Evolutionary conservation across 169 alveolate species (phyloP).

Genomic region (Plasmodium ovale): DNA sequence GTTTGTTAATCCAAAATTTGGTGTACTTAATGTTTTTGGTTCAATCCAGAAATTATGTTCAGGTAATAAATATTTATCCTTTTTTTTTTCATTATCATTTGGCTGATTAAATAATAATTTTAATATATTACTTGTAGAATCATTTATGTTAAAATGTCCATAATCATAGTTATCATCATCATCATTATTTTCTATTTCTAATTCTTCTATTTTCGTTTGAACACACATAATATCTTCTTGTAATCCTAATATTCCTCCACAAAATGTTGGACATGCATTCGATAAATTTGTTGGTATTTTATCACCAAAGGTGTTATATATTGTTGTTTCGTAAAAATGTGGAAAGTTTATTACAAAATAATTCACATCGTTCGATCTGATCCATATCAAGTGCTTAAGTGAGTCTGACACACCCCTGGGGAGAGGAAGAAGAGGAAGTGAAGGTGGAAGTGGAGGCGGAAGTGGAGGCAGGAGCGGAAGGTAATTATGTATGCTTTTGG

Average conservation of each 20-base stretch:
- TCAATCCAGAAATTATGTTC: slow-evolving; percentile 73
- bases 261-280: slow-evolving; percentile 65
- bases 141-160: slow-evolving; percentile 42
- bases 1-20: slow-evolving; percentile 50
- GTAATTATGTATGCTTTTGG: too few species aligned
- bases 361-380: slow-evolving; percentile 55
- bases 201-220: slow-evolving; percentile 63
- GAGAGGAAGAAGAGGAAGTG: neutral
- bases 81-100: slow-evolving; percentile 54
- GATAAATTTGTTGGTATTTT: slow-evolving; percentile 52
- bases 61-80: slow-evolving; percentile 53
- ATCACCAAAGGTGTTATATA: slow-evolving; percentile 61
- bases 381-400: slow-evolving; percentile 56
- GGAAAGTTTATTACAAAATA: slow-evolving; percentile 62
- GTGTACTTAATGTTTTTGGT: slow-evolving; percentile 72
- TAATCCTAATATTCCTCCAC: slow-evolving; percentile 66
- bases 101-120: slow-evolving; percentile 49
- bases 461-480: neutral
- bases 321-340: slow-evolving; percentile 64
- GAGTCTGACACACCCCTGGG: slow-evolving; percentile 63
- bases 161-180: too few species aligned
- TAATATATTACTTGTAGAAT: slow-evolving; percentile 63
- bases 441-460: neutral
- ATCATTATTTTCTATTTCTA: slow-evolving; percentile 58
- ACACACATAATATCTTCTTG: slow-evolving; percentile 75